Conservation (phyloP, 2,329 filamentous ascomycete species). For the Penicillium brevicompactum region DNA sequence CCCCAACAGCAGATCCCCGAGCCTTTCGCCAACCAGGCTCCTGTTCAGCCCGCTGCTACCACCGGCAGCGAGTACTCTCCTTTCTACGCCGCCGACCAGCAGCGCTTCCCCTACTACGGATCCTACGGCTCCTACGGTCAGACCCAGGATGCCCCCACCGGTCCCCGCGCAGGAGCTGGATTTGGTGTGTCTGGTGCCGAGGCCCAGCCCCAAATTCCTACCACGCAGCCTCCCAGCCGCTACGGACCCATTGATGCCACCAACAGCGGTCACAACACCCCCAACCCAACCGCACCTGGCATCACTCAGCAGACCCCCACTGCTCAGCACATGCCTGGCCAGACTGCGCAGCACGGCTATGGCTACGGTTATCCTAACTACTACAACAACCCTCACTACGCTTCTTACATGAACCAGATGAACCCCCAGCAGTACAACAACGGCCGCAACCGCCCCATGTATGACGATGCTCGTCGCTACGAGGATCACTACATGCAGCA, state of each 20-base stretch:
- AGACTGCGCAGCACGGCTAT: slow-evolving; percentile 54
- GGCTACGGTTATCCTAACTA: slow-evolving; percentile 61
- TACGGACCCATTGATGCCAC: slow-evolving; percentile 70
- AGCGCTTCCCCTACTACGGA: slow-evolving; percentile 70
- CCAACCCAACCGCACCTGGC: slow-evolving; percentile 70
- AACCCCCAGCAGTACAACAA: slow-evolving; percentile 49
- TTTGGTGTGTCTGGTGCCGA: slow-evolving; percentile 67
- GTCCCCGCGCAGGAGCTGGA: slow-evolving; percentile 75
- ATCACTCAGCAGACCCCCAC: slow-evolving; percentile 56
- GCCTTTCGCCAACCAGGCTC: slow-evolving; percentile 56
- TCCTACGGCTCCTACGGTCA: slow-evolving; percentile 67
- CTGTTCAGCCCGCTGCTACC: slow-evolving; percentile 59
- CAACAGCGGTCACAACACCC: slow-evolving; percentile 87
- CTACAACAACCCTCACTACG: slow-evolving; percentile 64
- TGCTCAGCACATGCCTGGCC: slow-evolving; percentile 55
- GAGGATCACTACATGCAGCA: slow-evolving; percentile 45
- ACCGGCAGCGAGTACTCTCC: slow-evolving; percentile 75
- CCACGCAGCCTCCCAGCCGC: slow-evolving; percentile 75
- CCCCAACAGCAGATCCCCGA: slow-evolving; percentile 66
- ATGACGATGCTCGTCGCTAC: slow-evolving; percentile 52
- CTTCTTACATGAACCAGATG: slow-evolving; percentile 62
- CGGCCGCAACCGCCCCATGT: slow-evolving; percentile 52
- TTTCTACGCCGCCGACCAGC: slow-evolving; percentile 79
- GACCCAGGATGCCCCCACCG: slow-evolving; percentile 72
- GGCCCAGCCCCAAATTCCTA: slow-evolving; percentile 61